Evolutionary conservation across 192 early-diverging fungal genomes (phyloP), one percentile per base, ranked within the genome.

Genomic region (Entomortierella parvispora): DNA sequence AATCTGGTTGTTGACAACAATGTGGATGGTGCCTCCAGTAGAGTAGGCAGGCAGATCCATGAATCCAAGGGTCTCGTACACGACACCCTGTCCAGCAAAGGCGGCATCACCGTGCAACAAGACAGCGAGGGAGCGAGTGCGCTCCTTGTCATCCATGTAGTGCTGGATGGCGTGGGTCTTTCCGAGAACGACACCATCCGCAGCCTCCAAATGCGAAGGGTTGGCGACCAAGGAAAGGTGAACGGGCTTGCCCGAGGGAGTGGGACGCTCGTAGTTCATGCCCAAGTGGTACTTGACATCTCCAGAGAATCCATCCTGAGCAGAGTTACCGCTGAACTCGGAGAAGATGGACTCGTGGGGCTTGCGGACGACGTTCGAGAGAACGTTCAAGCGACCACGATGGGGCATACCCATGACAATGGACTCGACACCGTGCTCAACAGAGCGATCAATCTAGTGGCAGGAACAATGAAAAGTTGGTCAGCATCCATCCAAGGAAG

Each of bases 351-450:
- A 97, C 81, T 96, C 94, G 82, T 96, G 95, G 59, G 96, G 96
- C 86, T 98, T 99, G 67, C 96, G 92, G 68, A 99, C 94, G 22
- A 99, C 97, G 82, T 99, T 99, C 61, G 94, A 93, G 40, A 99
- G 89, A 54, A 99, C 96, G 80, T 99, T 99, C 48, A 99, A 86
- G 71, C 97, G 94, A 54, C 97, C 97, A 84, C 97, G 94, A 86
- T 99, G 97, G 40, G 97, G 94, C 97, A 99, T 99, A 62, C 97
- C 97, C 89, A 99, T 93, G 58, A 96, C 90, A 66, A 97, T 92
- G 53, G 94, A 94, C 82, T 97, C 96, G 48, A 97, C 91, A 52
- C 97, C 97, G 48, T 93, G 88, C 66, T 98, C 96, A 55, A 97
- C 96, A 23, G 94, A 96, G 55, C 91, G 87, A 83, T 99, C 97